Evolutionary conservation across 2,329 filamentous ascomycete genomes (phyloP), one percentile per base, ranked within the genome.

Genomic region (Immersiporthe knoxdaviesiana): DNA sequence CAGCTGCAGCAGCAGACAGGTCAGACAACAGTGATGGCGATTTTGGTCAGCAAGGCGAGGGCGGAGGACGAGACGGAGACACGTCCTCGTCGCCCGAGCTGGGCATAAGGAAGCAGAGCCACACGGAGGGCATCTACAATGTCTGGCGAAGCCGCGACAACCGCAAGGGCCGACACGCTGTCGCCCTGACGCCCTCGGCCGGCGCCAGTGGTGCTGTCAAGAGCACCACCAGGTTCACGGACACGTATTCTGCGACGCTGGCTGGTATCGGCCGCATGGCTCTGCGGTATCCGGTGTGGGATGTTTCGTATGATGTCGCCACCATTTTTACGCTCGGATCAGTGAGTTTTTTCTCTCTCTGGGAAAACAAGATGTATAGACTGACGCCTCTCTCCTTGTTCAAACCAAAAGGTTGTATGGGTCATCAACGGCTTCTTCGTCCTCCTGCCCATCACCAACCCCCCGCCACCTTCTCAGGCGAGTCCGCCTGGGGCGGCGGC

Each of bases 351-450:
- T 21, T 11, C 6, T 14, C 11, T n/a, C 8, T 37, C 3, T 35
- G 27, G 21, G 16, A 52, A 24, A 52, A 12, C 24, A 12, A 52
- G 21, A 52, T 21, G 21, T 16, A 27, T 27, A 0, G 0, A 27
- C 24, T 54, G 2, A 54, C 4, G 2, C 24, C 24, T 24, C 24
- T 52, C 24, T 11, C n/a, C n/a, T n/a, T n/a, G n/a, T n/a, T n/a
- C n/a, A 35, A 8, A 14, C 59, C n/a, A n/a, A n/a, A 65, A 65
- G 63, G 21, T 83, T 0, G 78, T 88, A 37, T 88, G 86, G 85
- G 81, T 85, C 1, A 75, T 88, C 70, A 91, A 91, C 74, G 84
- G 84, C 1, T 90, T 89, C 76, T 91, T 91, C 74, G 84, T 84
- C 6, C 91, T 85, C 81, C 80, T 91, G 1, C 90, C 90, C 0